Conservation (phyloP, 2,329 filamentous ascomycete genomes). For the Colletotrichum orchidophilum region DNA sequence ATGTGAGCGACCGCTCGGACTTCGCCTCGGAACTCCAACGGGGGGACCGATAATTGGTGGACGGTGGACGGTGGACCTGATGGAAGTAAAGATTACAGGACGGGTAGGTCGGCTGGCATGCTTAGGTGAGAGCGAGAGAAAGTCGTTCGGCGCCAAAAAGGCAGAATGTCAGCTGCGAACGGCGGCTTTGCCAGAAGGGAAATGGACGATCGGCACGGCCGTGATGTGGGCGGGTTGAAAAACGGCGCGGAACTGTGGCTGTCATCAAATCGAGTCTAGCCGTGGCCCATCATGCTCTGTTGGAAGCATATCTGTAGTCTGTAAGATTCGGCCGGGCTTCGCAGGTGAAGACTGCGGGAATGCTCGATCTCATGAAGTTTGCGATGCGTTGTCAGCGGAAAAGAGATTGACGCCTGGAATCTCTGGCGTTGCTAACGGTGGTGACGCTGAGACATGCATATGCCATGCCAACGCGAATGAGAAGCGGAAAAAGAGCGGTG, state of each 20-base stretch:
- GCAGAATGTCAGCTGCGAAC: background rate
- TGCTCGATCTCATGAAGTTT: background rate
- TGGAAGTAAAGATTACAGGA: background rate
- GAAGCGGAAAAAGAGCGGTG: background rate
- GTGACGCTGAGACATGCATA: conserved; percentile 9
- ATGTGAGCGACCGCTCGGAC: background rate
- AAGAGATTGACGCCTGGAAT: background rate
- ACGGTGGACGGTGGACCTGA: too few relatives aligned
- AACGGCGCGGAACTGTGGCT: background rate
- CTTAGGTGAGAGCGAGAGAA: conserved; percentile 12
- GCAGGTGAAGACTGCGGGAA: background rate
- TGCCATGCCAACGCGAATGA: background rate
- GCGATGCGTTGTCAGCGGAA: conserved; percentile 18
- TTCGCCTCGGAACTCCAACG: conserved; percentile 21
- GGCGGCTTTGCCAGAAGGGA: background rate
- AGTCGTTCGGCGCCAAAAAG: background rate
- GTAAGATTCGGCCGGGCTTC: conserved; percentile 9
- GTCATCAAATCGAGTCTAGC: conserved; percentile 1
- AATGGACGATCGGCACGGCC: background rate
- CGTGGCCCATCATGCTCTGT: background rate
- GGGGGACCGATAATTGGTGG: background rate
- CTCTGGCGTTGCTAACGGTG: background rate
- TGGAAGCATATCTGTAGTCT: background rate
- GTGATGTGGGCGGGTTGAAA: background rate
- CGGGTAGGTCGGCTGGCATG: background rate